phyloP scores from a whole-genome alignment of 345 rosid genomes.

The Bruguiera sexangula region DNA sequence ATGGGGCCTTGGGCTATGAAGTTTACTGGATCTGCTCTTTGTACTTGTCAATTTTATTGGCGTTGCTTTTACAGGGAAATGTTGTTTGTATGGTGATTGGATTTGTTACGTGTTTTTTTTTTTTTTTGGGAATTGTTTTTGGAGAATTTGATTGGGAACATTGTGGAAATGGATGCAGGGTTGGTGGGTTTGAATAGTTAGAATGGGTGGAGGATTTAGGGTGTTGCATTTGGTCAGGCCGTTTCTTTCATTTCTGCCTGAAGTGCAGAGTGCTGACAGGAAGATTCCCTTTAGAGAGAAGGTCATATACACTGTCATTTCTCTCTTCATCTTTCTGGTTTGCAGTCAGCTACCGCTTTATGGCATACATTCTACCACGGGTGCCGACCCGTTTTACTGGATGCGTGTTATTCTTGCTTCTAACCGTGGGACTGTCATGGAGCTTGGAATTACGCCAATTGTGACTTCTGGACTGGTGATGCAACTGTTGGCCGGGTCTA shows the following conservation, averaged over 20 bases:
- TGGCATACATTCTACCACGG: constrained; percentile 66
- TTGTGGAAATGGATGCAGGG: no score
- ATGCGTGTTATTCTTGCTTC: constrained; percentile 80
- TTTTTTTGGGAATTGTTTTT: no score
- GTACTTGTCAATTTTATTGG: no score
- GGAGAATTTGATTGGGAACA: no score
- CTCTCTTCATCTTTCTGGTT: constrained; percentile 60
- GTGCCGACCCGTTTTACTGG: constrained; percentile 76
- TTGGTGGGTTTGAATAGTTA: no score
- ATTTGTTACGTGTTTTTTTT: no score
- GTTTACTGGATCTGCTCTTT: no score
- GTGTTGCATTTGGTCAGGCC: constrained; percentile 29
- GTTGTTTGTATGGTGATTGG: no score
- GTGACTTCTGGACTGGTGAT: constrained; percentile 68
- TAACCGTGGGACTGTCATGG: constrained; percentile 74
- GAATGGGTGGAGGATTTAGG: constrained; percentile 27
- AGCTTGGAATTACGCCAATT: constrained; percentile 72
- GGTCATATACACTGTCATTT: constrained; percentile 51
- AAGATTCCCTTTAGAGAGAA: constrained; percentile 68
- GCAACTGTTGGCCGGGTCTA: constrained; percentile 72
- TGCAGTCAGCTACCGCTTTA: constrained; percentile 78
- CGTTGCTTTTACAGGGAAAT: no score
- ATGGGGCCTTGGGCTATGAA: no score
- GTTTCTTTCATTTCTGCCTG: constrained; percentile 50
- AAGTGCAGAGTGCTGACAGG: constrained; percentile 66